Percentiles rank a stretch among this genome's conserved stretches.
These are phyloP conservation scores for Colletotrichum horii DNA, from an alignment of 2,329 filamentous ascomycete genomes.

Conservation along the genomic window DNA sequence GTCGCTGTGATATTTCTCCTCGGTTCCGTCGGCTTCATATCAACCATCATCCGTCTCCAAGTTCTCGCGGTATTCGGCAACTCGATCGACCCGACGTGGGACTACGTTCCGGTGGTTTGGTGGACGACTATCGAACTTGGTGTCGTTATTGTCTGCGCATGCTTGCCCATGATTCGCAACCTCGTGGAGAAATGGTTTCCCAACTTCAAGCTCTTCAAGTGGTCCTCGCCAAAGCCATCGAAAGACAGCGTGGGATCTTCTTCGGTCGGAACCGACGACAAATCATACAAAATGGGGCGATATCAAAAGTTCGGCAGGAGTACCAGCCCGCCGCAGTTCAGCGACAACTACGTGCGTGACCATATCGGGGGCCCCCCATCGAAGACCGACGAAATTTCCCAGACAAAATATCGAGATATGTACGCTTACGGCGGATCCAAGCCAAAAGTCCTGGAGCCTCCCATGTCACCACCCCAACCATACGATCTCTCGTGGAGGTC, in stretches of 20 bases:
- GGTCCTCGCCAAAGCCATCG: not conserved
- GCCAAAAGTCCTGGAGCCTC: not conserved
- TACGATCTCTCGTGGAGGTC: slow-evolving; percentile 14
- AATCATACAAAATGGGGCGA: not conserved
- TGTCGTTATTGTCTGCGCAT: slow-evolving; percentile 28
- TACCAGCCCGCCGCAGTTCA: slow-evolving; percentile 2
- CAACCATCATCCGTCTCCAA: slow-evolving; percentile 23
- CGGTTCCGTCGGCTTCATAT: slow-evolving; percentile 22
- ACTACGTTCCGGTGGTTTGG: slow-evolving; percentile 25
- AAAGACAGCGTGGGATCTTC: not conserved
- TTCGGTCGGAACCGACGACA: not conserved
- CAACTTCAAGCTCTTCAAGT: not conserved
- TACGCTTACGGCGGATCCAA: not conserved
- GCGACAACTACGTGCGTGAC: slow-evolving; percentile 11
- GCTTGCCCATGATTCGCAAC: slow-evolving; percentile 25
- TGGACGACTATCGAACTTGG: slow-evolving; percentile 28
- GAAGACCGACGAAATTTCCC: not conserved
- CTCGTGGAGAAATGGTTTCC: slow-evolving; percentile 17
- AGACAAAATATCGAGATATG: not conserved
- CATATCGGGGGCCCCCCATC: not conserved
- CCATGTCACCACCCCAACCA: not conserved
- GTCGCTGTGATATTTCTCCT: slow-evolving; percentile 21
- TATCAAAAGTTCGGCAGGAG: not conserved
- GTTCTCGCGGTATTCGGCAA: slow-evolving; percentile 19
- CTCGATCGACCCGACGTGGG: slow-evolving; percentile 21